Evolutionary conservation across 768 basidiomycete genomes (phyloP).

Genomic region (Tremella fuciformis): DNA sequence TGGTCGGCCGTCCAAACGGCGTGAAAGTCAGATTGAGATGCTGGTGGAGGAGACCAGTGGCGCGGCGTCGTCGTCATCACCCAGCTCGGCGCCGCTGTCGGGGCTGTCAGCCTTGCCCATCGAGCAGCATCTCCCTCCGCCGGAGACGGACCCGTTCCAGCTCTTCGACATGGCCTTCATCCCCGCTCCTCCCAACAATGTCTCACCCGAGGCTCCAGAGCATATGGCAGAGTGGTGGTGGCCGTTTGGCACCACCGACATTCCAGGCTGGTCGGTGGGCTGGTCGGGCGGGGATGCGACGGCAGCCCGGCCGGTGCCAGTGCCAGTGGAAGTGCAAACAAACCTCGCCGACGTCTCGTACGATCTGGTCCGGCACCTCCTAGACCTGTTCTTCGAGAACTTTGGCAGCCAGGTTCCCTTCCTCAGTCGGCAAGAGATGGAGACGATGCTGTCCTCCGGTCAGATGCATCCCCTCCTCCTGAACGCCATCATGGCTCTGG

Average conservation of each 20-base stretch:
- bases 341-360: background rate
- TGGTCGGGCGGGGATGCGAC: background rate
- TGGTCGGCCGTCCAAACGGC: background rate
- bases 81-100: background rate
- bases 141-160: background rate
- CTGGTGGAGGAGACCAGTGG: background rate
- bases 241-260: background rate
- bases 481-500: conserved; percentile 1
- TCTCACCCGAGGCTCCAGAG: background rate
- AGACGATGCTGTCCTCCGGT: background rate
- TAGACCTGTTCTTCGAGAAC: background rate
- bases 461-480: background rate
- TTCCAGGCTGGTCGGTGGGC: background rate
- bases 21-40: background rate
- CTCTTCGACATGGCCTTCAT: no score
- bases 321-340: background rate
- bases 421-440: background rate
- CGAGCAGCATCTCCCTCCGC: background rate
- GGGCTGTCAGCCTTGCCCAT: background rate
- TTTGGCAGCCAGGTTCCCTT: background rate
- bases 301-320: background rate
- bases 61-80: background rate
- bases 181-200: background rate
- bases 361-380: background rate
- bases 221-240: background rate